Evolutionary conservation across 345 rosid species (phyloP).

Genomic region (Murraya koenigii): DNA sequence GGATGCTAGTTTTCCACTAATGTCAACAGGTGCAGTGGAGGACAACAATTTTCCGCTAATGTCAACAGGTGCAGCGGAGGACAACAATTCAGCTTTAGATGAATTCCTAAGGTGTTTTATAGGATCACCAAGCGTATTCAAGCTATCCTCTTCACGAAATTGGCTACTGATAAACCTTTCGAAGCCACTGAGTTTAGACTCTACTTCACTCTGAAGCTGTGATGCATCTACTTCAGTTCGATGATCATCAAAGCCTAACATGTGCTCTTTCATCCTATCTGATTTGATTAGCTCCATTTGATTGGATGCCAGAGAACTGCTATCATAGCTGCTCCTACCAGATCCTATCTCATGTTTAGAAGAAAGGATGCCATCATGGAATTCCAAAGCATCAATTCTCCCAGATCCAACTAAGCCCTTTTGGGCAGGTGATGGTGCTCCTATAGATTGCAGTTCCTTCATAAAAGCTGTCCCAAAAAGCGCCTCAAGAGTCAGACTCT

Average conservation of each 20-base stretch:
- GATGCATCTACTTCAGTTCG: constrained; percentile 41
- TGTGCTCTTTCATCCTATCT: constrained; percentile 45
- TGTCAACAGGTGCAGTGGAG: constrained; percentile 40
- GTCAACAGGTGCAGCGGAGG: constrained; percentile 39
- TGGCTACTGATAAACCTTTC: constrained; percentile 25
- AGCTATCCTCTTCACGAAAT: constrained; percentile 60
- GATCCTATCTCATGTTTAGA: constrained; percentile 30
- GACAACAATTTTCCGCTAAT: constrained; percentile 49
- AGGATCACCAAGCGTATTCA: constrained; percentile 34
- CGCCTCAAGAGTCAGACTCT: constrained; percentile 80
- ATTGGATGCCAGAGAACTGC: constrained; percentile 30
- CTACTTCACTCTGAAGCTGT: constrained; percentile 39
- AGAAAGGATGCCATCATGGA: constrained; percentile 33
- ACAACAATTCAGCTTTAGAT: constrained; percentile 45
- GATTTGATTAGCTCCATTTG: constrained; percentile 39
- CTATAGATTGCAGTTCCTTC: constrained; percentile 83
- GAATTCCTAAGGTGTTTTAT: constrained; percentile 38
- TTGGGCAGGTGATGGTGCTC: constrained; percentile 53
- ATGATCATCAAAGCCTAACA: constrained; percentile 40
- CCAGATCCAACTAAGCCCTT: constrained; percentile 36
- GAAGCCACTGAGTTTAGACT: constrained; percentile 35
- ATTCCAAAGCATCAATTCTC: constrained; percentile 36
- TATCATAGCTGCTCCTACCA: constrained; percentile 31
- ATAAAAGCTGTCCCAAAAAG: constrained; percentile 95
- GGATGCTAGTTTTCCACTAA: constrained; percentile 61